These are phyloP conservation scores for Wolfiporia cocos DNA, from an alignment of 1,284 basidiomycete species.

Conservation along the genomic window DNA sequence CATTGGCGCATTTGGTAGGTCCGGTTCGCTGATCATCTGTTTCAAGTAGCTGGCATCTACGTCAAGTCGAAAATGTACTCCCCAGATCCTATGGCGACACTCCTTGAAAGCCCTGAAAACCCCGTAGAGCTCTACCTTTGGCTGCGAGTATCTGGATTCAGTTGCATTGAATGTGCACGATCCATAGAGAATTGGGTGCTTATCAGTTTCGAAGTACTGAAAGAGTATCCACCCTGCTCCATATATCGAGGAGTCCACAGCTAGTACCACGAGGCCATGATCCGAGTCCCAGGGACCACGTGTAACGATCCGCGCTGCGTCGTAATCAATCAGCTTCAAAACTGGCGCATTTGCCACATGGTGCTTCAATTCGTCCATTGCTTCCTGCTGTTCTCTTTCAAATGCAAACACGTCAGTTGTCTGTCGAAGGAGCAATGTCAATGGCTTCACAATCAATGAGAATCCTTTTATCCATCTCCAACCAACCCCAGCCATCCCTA, in stretches of 20 bases:
- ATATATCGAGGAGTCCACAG: constrained; percentile 27
- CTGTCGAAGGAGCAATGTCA: constrained; percentile 18
- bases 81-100: constrained; percentile 24
- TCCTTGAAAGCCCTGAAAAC: constrained; percentile 28
- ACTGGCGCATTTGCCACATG: constrained; percentile 20
- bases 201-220: constrained; percentile 18
- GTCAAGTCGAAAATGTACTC: constrained; percentile 27
- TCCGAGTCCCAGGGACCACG: constrained; percentile 4
- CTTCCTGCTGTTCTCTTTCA: constrained; percentile 12
- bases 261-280: constrained; percentile 25
- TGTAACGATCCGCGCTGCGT: constrained; percentile 10
- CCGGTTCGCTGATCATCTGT: constrained; percentile 29
- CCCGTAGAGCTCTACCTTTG: constrained; percentile 32
- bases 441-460: constrained; percentile 24
- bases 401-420: constrained; percentile 17
- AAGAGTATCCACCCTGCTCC: constrained; percentile 28
- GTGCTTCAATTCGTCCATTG: constrained; percentile 23
- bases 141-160: constrained; percentile 30
- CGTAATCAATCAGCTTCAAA: constrained; percentile 25
- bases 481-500: constrained; percentile 25
- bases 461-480: constrained; percentile 28
- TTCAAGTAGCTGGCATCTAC: constrained; percentile 28
- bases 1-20: constrained; percentile 29
- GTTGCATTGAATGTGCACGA: constrained; percentile 27
- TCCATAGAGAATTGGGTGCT: constrained; percentile 23